phyloP scores from a whole-genome alignment of 2,329 filamentous ascomycete species.

The Thielaviopsis musarum region DNA sequence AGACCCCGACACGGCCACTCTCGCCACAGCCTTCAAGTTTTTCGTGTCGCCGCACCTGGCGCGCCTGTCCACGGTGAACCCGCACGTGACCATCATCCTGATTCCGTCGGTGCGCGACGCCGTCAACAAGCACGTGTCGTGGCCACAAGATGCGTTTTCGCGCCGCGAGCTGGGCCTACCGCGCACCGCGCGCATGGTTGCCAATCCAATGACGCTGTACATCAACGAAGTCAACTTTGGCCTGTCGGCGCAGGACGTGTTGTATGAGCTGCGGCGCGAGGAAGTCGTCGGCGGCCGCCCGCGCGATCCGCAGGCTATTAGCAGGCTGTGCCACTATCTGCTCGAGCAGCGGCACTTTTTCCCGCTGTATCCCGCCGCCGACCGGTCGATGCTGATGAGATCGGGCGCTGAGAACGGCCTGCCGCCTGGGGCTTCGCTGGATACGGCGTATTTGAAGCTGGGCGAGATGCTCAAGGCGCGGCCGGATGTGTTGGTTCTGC shows the following conservation, averaged over 20 bases:
- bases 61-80: slow-evolving; percentile 51
- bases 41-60: slow-evolving; percentile 60
- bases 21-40: slow-evolving; percentile 69
- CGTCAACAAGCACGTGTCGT: slow-evolving; percentile 69
- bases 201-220: slow-evolving; percentile 78
- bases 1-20: slow-evolving; percentile 62
- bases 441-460: slow-evolving; percentile 69
- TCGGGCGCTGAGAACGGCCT: slow-evolving; percentile 41
- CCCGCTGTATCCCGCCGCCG: slow-evolving; percentile 69
- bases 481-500: slow-evolving; percentile 71
- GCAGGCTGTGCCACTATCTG: slow-evolving; percentile 57
- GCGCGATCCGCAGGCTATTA: slow-evolving; percentile 35
- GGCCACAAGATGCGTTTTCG: slow-evolving; percentile 50
- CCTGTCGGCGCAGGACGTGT: slow-evolving; percentile 65
- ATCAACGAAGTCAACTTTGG: slow-evolving; percentile 78
- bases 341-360: slow-evolving; percentile 86
- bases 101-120: slow-evolving; percentile 71
- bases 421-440: slow-evolving; percentile 61
- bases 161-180: slow-evolving; percentile 62
- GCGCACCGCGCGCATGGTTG: slow-evolving; percentile 59
- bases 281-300: slow-evolving; percentile 29
- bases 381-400: slow-evolving; percentile 48
- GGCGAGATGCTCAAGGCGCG: slow-evolving; percentile 78
- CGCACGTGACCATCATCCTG: slow-evolving; percentile 64
- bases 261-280: slow-evolving; percentile 66